Percentiles rank a stretch among this genome's conserved stretches.
Conservation (phyloP, 495 filamentous ascomycete species). For the Xylaria telfairii region DNA sequence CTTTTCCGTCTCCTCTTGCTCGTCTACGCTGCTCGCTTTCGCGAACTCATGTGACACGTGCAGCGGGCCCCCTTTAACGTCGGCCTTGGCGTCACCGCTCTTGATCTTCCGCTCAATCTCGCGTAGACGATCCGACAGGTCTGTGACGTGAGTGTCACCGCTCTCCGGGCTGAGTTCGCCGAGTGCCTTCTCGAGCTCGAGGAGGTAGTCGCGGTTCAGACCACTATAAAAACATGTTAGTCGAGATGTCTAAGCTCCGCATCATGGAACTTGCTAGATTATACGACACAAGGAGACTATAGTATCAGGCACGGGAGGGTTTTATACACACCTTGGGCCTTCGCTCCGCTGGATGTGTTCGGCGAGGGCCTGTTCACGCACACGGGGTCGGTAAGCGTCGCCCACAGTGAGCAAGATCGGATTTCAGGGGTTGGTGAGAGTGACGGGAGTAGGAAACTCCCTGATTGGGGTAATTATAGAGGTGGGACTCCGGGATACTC, state of each 20-base stretch:
- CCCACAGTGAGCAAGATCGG: not conserved
- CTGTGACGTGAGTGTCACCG: constrained; percentile 82
- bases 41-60: constrained; percentile 48
- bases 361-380: constrained; percentile 67
- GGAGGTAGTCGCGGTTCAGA: constrained; percentile 89
- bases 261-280: too few species aligned
- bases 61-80: constrained; percentile 2
- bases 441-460: not conserved
- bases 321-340: too few species aligned
- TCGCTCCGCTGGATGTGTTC: constrained; percentile 77
- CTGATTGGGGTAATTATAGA: not conserved
- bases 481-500: not conserved
- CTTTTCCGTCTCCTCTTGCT: constrained; percentile 66
- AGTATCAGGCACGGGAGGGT: too few species aligned
- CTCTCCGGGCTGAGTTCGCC: constrained; percentile 75
- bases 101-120: constrained; percentile 52
- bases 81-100: constrained; percentile 29
- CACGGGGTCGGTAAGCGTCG: not conserved
- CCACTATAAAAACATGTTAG: too few species aligned
- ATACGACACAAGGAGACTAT: too few species aligned
- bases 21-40: constrained; percentile 58
- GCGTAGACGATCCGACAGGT: constrained; percentile 63
- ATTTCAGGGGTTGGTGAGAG: not conserved
- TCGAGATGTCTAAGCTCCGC: too few species aligned
- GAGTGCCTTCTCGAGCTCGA: constrained; percentile 78